Conservation (phyloP, 1,284 basidiomycete species). For the Afroboletus lepidellus region DNA sequence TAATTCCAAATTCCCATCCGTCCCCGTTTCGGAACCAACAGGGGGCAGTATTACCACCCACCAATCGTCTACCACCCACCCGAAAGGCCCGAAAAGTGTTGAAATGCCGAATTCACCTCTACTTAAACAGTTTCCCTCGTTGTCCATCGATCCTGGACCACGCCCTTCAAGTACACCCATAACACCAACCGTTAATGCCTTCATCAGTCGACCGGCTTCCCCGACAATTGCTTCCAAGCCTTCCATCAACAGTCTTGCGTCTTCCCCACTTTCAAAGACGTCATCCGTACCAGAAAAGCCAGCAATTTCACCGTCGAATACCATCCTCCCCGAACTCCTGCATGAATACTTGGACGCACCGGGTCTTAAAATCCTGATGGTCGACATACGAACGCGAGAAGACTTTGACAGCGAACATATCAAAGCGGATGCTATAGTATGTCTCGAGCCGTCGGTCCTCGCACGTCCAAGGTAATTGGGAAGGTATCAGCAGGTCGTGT, state of each 20-base stretch:
- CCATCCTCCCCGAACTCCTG: constrained; percentile 62
- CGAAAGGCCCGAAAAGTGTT: constrained; percentile 12
- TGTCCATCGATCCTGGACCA: constrained; percentile 55
- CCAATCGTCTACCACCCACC: constrained; percentile 13
- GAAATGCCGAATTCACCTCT: constrained; percentile 15
- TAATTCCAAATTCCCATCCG: constrained; percentile 47
- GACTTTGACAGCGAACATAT: constrained; percentile 80
- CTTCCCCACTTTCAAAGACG: constrained; percentile 22
- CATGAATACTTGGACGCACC: constrained; percentile 54
- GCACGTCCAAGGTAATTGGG: constrained; percentile 57
- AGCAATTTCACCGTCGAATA: constrained; percentile 49
- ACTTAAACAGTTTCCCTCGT: constrained; percentile 42
- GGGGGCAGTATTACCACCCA: constrained; percentile 33
- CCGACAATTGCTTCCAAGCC: constrained; percentile 33
- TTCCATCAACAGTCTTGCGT: constrained; percentile 22
- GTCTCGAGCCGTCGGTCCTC: constrained; percentile 83
- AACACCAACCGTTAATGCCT: constrained; percentile 53
- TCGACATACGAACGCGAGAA: constrained; percentile 80
- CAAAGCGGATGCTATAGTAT: constrained; percentile 68
- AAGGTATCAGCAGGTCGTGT: background rate
- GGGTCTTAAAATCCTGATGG: constrained; percentile 67
- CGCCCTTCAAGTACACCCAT: constrained; percentile 74
- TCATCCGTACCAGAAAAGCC: constrained; percentile 38
- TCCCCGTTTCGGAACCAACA: constrained; percentile 42
- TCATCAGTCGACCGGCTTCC: constrained; percentile 61